Base-by-base conservation (phyloP, 805 yeast genomes). In the Starmerella powellii region DNA sequence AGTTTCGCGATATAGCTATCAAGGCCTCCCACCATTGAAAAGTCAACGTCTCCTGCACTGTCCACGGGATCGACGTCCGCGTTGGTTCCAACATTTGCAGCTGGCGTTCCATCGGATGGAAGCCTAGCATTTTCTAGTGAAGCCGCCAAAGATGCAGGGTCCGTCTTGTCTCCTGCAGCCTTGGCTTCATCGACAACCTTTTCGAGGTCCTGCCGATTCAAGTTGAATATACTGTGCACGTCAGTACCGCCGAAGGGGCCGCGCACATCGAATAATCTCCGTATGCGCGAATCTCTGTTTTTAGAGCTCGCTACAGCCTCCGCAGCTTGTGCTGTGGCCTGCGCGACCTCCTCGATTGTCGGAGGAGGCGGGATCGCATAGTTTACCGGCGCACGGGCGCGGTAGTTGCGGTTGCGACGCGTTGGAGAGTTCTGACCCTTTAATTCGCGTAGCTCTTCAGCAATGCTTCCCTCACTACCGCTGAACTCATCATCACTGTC, bases 211-310 rank as follows among this genome's bases (percentile, higher is more conserved):
- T 33, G 36, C 11, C 33, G 31, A 20, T 36, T 34, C 3, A 49
- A 43, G 30, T 47, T 39, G 37, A 86, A 85, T 24, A 88, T 64
- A 0, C 95, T 80, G 6, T 78, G 72, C 1, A 85, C 94, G 57
- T 88, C 96, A 47, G 88, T 79, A 18, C 98, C 98, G 23, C 98
- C 98, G 67, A 88, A 88, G 1, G 98, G 98, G 0, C 98, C 98
- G 13, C 86, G 85, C 0, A 95, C 88, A 6, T 95, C 94, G 56
- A 82, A 87, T 30, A 91, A 63, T 31, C 94, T 71, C 55, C 86
- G 71, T 31, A 80, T 31, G 12, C 43, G 35, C 30, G 42, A 27
- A 17, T 48, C 42, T 2, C 31, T 28, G 13, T 26, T 20, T 18
- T 41, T 34, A 3, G 37, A 36, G 3, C 29, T 32, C 18, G 41